phyloP scores from a whole-genome alignment of 1,284 basidiomycete genomes.

The Xerocomus nothofagi region DNA sequence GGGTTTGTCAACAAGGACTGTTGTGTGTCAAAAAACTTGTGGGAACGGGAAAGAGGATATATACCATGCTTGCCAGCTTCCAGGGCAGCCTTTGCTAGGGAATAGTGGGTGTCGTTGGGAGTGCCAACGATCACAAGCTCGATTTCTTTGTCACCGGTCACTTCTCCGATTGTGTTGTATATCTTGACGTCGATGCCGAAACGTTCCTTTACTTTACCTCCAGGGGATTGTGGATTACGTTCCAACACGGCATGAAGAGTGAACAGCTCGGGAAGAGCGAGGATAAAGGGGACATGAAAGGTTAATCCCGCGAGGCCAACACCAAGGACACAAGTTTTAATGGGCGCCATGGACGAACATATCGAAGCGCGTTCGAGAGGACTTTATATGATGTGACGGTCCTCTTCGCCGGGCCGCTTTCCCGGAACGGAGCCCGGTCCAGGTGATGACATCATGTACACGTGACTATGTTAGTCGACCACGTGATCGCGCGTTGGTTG shows the following conservation, averaged over 20 bases:
- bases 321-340: slow-evolving; percentile 72
- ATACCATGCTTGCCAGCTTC: slow-evolving; percentile 78
- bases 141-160: slow-evolving; percentile 57
- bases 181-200: slow-evolving; percentile 62
- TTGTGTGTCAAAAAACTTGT: slow-evolving; percentile 1
- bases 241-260: slow-evolving; percentile 68
- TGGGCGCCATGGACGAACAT: slow-evolving; percentile 39
- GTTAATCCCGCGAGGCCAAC: slow-evolving; percentile 74
- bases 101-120: slow-evolving; percentile 80
- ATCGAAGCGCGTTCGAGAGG: neutral
- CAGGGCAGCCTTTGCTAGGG: slow-evolving; percentile 62
- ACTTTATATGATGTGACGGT: no score
- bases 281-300: slow-evolving; percentile 80
- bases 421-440: neutral
- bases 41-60: slow-evolving; percentile 11
- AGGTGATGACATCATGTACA: slow-evolving; percentile 17
- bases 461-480: slow-evolving; percentile 10
- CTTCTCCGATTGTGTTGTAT: slow-evolving; percentile 54
- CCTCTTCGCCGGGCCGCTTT: slow-evolving; percentile 12
- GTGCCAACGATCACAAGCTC: slow-evolving; percentile 75
- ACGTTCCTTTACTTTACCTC: slow-evolving; percentile 62
- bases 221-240: slow-evolving; percentile 55
- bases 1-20: slow-evolving; percentile 84
- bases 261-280: slow-evolving; percentile 74
- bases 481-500: slow-evolving; percentile 27